Base-by-base conservation (phyloP, 192 early-diverging fungal species). In the Jimgerdemannia lactiflua region DNA sequence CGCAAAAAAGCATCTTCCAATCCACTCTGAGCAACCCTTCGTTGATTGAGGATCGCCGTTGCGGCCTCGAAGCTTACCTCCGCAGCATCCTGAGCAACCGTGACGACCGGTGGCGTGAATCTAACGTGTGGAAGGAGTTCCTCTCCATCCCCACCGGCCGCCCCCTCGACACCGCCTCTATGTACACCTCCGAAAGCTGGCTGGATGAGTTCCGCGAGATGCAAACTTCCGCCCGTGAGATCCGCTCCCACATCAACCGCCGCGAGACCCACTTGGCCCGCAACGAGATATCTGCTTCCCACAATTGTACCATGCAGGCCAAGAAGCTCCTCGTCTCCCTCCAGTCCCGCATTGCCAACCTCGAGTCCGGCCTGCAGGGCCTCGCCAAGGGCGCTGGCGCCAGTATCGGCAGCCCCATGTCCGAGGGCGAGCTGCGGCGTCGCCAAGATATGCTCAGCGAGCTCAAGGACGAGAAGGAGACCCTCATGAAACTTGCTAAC, bases 21-120 rank as follows among this genome's bases (percentile, higher is more conserved):
- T 86, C 85, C 0, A 88, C 89, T 2, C 75, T 87, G 66, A 86
- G 81, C 3, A 90, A 91, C 75, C 86, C 89, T 9, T 84, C 82
- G 10, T 78, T 89, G 68, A 72, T 93, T 19, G 95, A 97, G 69
- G 91, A 92, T 65, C 88, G 96, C 18, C 86, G 92, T 3, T 84
- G 85, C 20, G 92, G 90, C 0, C 84, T 98, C 8, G 95, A 96
- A 79, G 85, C 84, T 4, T 98, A 94, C 80, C 81, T 98, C 44
- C 82, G 88, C 69, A 89, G 87, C 43, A 93, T 98, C 71, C 80
- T 95, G 3, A 83, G 85, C 39, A 79, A 82, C 63, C 83, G 86
- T 49, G 95, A 98, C 78, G 88, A 91, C 66, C 86, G 92, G 43
- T 98, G 94, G 93, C 83, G 93, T 70, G 75, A 84, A 43, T 90